Evolutionary conservation across 495 filamentous ascomycete species (phyloP).

Genomic region (Neurospora tetraspora): DNA sequence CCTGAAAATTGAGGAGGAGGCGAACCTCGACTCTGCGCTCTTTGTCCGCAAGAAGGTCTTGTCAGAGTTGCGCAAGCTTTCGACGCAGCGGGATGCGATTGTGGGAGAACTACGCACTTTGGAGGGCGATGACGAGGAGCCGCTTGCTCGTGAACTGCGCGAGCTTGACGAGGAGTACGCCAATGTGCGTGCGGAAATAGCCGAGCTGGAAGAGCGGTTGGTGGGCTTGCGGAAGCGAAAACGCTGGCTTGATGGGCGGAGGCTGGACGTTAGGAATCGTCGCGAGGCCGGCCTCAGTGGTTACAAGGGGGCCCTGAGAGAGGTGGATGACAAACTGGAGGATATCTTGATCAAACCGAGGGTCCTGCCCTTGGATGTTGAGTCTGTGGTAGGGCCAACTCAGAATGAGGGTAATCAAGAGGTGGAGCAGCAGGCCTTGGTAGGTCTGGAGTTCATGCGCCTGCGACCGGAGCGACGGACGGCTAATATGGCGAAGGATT

Average conservation of each 20-base stretch:
- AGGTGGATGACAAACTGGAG: conserved; percentile 70
- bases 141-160: conserved; percentile 49
- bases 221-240: conserved; percentile 55
- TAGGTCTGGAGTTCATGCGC: conserved; percentile 37
- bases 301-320: conserved; percentile 41
- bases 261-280: conserved; percentile 53
- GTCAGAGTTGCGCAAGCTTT: conserved; percentile 49
- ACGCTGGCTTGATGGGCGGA: conserved; percentile 46
- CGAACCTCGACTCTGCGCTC: conserved; percentile 47
- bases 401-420: conserved; percentile 15
- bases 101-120: conserved; percentile 30
- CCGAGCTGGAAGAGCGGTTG: conserved; percentile 50
- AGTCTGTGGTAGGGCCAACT: conserved; percentile 19
- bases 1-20: conserved; percentile 62
- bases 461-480: conserved; percentile 62
- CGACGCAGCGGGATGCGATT: conserved; percentile 38
- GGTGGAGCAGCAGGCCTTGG: conserved; percentile 9
- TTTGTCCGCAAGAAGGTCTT: conserved; percentile 48
- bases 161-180: conserved; percentile 41
- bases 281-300: conserved; percentile 42
- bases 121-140: conserved; percentile 29
- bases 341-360: conserved; percentile 62
- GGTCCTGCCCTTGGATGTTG: conserved; percentile 30
- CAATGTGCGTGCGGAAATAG: conserved; percentile 49
- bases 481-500: conserved; percentile 63